Conservation (phyloP, 768 basidiomycete genomes). For the Cyclocybe aegerita region DNA sequence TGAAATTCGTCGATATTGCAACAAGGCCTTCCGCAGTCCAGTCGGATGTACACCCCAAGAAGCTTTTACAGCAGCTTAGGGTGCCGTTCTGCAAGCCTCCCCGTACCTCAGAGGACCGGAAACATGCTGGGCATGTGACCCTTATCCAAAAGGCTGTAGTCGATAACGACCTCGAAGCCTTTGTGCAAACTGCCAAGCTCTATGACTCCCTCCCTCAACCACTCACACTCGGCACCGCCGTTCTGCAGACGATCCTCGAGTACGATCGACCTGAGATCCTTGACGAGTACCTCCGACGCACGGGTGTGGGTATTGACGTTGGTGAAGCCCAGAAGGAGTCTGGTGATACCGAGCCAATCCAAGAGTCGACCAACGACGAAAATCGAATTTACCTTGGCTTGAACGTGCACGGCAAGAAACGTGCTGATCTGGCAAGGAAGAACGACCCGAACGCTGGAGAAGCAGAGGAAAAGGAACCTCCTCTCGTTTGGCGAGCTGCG, state of each 20-base stretch:
- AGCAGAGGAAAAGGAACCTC: slow-evolving; percentile 5
- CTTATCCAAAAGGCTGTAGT: slow-evolving; percentile 36
- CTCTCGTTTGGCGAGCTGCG: slow-evolving; percentile 48
- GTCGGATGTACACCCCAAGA: slow-evolving; percentile 34
- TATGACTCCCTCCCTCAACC: slow-evolving; percentile 34
- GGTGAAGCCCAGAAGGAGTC: slow-evolving; percentile 20
- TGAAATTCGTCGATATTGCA: slow-evolving; percentile 55
- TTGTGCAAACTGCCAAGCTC: slow-evolving; percentile 46
- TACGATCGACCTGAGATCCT: slow-evolving; percentile 49
- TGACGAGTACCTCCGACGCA: slow-evolving; percentile 56
- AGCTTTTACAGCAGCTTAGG: slow-evolving; percentile 28
- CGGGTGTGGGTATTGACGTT: slow-evolving; percentile 41
- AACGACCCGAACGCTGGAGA: slow-evolving; percentile 45
- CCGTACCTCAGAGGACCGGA: not conserved
- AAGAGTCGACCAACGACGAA: slow-evolving; percentile 32
- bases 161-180: slow-evolving; percentile 49
- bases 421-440: slow-evolving; percentile 48
- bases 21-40: slow-evolving; percentile 44
- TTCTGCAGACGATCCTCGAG: slow-evolving; percentile 29
- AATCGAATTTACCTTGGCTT: slow-evolving; percentile 56
- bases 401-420: slow-evolving; percentile 64
- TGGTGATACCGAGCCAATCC: slow-evolving; percentile 13
- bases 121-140: slow-evolving; percentile 5
- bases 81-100: slow-evolving; percentile 1
- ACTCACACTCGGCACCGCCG: slow-evolving; percentile 18